phyloP scores from a whole-genome alignment of 2,329 filamentous ascomycete species.

The Aspergillus sp. region DNA sequence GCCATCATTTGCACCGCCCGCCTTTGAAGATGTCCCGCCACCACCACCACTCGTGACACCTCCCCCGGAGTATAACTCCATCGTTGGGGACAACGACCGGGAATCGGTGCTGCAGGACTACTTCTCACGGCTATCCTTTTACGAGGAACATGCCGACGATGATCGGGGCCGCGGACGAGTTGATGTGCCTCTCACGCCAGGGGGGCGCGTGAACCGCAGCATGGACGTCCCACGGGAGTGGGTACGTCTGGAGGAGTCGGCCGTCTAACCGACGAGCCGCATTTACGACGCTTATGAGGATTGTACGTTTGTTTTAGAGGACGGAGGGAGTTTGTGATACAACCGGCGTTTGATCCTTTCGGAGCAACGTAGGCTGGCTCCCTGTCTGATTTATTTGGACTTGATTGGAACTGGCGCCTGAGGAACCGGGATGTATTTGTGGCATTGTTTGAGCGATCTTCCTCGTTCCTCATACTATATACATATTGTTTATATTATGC shows the following conservation, averaged over 20 bases:
- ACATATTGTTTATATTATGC: not conserved
- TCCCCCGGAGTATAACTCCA: constrained; percentile 79
- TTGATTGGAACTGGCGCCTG: not conserved
- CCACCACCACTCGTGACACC: constrained; percentile 76
- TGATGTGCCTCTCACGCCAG: constrained; percentile 65
- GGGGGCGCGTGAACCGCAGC: constrained; percentile 62
- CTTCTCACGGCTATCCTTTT: constrained; percentile 70
- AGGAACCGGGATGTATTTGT: not conserved
- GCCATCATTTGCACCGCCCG: constrained; percentile 84
- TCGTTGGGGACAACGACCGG: constrained; percentile 69
- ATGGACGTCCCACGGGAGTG: constrained; percentile 65
- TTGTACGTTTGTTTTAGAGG: constrained; percentile 1
- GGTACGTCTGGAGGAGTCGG: constrained; percentile 45
- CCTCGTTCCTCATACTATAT: not conserved
- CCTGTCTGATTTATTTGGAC: not conserved
- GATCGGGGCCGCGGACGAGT: constrained; percentile 48
- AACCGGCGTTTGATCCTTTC: not conserved
- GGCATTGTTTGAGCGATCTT: not conserved
- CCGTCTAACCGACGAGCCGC: constrained; percentile 8
- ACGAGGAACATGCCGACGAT: constrained; percentile 66
- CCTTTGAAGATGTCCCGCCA: constrained; percentile 78
- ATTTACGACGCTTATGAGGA: constrained; percentile 2
- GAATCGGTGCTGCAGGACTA: constrained; percentile 78
- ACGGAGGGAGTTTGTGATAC: constrained; percentile 2
- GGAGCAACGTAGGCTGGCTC: not conserved